phyloP scores from a whole-genome alignment of 305 asterid genomes.

The Caryopteris hybrid region DNA sequence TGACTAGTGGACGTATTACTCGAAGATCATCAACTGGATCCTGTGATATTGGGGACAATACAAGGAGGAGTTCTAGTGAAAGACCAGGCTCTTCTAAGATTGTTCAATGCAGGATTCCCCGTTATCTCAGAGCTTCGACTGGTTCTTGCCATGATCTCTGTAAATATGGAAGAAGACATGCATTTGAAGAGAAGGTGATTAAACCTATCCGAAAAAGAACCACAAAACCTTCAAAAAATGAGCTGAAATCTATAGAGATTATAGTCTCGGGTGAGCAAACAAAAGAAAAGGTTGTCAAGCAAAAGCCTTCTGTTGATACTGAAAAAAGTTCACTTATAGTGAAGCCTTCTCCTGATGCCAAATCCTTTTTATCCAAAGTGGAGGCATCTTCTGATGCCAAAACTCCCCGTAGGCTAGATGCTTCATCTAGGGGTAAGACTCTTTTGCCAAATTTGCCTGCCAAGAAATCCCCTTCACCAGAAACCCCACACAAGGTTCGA shows the following conservation, averaged over 20 bases:
- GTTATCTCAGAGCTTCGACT: constrained; percentile 66
- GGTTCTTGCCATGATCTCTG: constrained; percentile 93
- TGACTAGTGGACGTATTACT: constrained; percentile 9
- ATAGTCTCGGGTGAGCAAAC: background rate
- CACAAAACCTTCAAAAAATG: constrained; percentile 21
- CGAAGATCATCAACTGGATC: constrained; percentile 33
- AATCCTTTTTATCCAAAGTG: constrained; percentile 8
- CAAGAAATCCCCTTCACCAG: constrained; percentile 16
- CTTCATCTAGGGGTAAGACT: constrained; percentile 18
- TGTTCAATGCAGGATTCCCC: constrained; percentile 36
- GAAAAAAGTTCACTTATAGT: background rate
- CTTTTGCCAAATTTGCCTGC: constrained; percentile 8
- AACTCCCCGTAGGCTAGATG: constrained; percentile 3
- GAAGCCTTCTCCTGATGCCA: constrained; percentile 22
- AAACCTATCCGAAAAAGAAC: constrained; percentile 29
- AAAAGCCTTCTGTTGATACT: no score
- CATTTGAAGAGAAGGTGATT: constrained; percentile 31
- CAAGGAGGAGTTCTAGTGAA: constrained; percentile 34
- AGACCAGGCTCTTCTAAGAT: no score
- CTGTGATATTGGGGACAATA: constrained; percentile 12
- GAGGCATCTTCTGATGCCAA: constrained; percentile 9
- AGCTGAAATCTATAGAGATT: constrained; percentile 13
- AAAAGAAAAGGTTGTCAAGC: constrained; percentile 5
- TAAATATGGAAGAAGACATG: constrained; percentile 55
- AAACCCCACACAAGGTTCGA: constrained; percentile 30